These are phyloP conservation scores for Cercospora sojina DNA, from an alignment of 2,329 filamentous ascomycete genomes.

Conservation along the genomic window DNA sequence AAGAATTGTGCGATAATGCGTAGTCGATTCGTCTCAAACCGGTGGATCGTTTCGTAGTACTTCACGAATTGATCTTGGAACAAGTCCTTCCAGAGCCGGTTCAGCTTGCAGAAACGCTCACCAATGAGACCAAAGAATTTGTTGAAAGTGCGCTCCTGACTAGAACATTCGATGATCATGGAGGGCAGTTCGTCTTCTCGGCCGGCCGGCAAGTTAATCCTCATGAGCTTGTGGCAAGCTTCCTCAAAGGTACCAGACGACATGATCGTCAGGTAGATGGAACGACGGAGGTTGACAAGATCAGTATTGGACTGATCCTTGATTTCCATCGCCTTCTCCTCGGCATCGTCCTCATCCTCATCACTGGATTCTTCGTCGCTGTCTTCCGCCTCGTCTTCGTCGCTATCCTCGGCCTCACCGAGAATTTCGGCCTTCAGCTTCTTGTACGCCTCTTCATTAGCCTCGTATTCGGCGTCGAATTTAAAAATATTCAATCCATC, in stretches of 20 bases:
- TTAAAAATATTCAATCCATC: conserved; percentile 95
- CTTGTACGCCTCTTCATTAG: conserved; percentile 86
- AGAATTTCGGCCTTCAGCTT: conserved; percentile 90
- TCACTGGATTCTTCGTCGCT: conserved; percentile 47
- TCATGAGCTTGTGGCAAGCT: conserved; percentile 92
- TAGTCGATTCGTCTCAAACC: conserved; percentile 91
- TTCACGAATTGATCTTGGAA: conserved; percentile 88
- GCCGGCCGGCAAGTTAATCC: conserved; percentile 78
- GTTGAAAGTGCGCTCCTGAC: conserved; percentile 93
- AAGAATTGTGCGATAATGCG: conserved; percentile 96
- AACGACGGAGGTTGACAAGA: conserved; percentile 85
- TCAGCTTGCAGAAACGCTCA: conserved; percentile 93
- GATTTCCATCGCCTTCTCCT: conserved; percentile 82
- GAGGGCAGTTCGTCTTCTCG: conserved; percentile 87
- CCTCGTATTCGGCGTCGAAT: conserved; percentile 83
- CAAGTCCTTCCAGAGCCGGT: conserved; percentile 87
- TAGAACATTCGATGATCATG: conserved; percentile 97
- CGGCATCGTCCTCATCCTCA: conserved; percentile 64
- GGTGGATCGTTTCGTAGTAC: conserved; percentile 96
- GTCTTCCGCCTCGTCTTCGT: conserved; percentile 69
- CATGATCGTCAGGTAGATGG: conserved; percentile 97
- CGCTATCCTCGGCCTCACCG: conserved; percentile 75
- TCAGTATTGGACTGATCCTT: conserved; percentile 98
- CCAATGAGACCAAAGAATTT: conserved; percentile 96
- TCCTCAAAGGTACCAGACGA: conserved; percentile 95